A percentile compares a stretch with the other conserved stretches of the same genome.
These are phyloP conservation scores for Cyphellophora attinorum DNA, from an alignment of 2,329 filamentous ascomycete genomes.

Conservation along the genomic window DNA sequence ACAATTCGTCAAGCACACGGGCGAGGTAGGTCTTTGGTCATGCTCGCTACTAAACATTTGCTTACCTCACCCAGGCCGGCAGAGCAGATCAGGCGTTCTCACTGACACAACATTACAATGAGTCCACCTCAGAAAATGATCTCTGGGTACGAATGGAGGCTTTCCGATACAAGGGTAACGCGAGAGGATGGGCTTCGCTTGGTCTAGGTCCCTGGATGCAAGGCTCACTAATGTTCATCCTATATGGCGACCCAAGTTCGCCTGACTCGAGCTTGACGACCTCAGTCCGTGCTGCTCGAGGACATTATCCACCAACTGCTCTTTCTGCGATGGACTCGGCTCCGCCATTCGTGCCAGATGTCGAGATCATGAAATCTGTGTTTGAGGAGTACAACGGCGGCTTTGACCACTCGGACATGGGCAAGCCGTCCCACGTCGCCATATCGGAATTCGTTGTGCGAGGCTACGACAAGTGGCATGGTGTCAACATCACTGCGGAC, in stretches of 20 bases:
- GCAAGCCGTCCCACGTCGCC: conserved; percentile 16
- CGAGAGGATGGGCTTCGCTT: conserved; percentile 17
- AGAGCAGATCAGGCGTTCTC: conserved; percentile 16
- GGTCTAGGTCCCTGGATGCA: conserved; percentile 17
- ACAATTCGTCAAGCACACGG: conserved; percentile 19
- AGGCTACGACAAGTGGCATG: conserved; percentile 14
- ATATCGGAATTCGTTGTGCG: conserved; percentile 16
- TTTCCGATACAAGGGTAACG: conserved; percentile 15
- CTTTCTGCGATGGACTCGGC: conserved; percentile 14
- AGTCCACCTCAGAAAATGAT: conserved; percentile 15
- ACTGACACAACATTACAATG: conserved; percentile 18
- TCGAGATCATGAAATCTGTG: conserved; percentile 15
- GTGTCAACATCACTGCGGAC: conserved; percentile 8
- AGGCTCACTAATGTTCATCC: conserved; percentile 20
- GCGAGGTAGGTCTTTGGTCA: conserved; percentile 7
- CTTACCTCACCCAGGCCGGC: conserved; percentile 5
- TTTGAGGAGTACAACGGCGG: conserved; percentile 16
- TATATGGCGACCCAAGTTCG: conserved; percentile 17
- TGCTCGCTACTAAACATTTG: conserved; percentile 5
- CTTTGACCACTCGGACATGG: conserved; percentile 11
- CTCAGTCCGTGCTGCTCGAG: conserved; percentile 15
- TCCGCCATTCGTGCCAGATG: conserved; percentile 11
- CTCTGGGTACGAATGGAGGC: conserved; percentile 17
- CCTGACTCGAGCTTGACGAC: conserved; percentile 10
- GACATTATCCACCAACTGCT: conserved; percentile 16